Evolutionary conservation across 2,329 filamentous ascomycete species (phyloP).

Genomic region (Mariannaea sp.): DNA sequence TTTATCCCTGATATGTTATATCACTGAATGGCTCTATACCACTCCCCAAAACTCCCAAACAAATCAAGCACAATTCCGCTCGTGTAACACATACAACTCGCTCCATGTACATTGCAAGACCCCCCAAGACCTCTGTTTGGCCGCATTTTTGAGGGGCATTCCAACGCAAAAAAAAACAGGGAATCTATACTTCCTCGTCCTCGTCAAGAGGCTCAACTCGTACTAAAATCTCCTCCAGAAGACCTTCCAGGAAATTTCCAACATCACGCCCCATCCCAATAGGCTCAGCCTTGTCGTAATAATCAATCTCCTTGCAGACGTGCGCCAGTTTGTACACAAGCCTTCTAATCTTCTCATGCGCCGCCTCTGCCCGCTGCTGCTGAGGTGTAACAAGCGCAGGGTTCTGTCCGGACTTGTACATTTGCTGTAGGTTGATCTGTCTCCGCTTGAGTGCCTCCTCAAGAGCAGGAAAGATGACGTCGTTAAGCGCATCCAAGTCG

Average conservation of each 20-base stretch:
- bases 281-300: conserved; percentile 81
- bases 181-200: conserved; percentile 50
- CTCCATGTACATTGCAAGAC: not conserved
- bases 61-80: not conserved
- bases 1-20: not conserved
- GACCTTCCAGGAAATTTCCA: conserved; percentile 84
- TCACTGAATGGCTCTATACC: not conserved
- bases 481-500: conserved; percentile 83
- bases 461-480: conserved; percentile 90
- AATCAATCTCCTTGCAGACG: conserved; percentile 88
- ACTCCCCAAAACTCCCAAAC: not conserved
- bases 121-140: not conserved
- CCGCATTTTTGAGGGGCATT: no score
- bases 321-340: conserved; percentile 82
- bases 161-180: conserved; percentile 20
- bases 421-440: conserved; percentile 62
- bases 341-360: conserved; percentile 81
- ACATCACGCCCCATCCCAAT: conserved; percentile 95
- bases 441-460: conserved; percentile 89
- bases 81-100: not conserved
- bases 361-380: conserved; percentile 69
- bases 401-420: conserved; percentile 48
- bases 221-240: conserved; percentile 92
- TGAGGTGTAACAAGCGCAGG: conserved; percentile 58
- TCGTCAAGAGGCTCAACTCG: conserved; percentile 87